Base-by-base conservation (phyloP, 2,329 filamentous ascomycete genomes). In the Ophiostoma novo-ulmi region DNA sequence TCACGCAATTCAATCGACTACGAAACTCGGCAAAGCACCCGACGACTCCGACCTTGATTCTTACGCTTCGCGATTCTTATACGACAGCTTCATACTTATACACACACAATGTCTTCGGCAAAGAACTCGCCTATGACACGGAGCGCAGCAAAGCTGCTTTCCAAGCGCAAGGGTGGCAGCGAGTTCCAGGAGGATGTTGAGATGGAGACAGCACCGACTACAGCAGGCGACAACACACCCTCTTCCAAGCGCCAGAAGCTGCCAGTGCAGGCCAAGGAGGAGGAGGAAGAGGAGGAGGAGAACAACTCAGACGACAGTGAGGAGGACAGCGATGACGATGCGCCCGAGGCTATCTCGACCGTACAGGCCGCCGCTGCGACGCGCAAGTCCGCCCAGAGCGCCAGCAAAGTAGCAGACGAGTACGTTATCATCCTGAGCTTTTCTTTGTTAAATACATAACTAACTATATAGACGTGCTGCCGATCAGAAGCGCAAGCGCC, bases 321-420 rank as follows among this genome's bases (percentile, higher is more conserved):
- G 1, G 81, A 82, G 13, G 82, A 82, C 61, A 84, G 85, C 63
- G 85, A 87, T 68, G 85, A 87, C 69, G 85, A 84, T 67, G 85
- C 85, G 0, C 86, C 86, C 10, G 86, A 88, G 77, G 85, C 84
- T 3, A 82, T 88, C n/a, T 87, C 86, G 0, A 85, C 85, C 1
- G 77, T 79, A 14, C 80, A 80, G 67, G 84, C 82, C 3, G 85
- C 84, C 1, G 80, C 79, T 17, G 79, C 83, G 71, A 79, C 81
- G 31, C 81, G 82, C 72, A 80, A 83, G 74, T 81, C 82, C 3
- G 80, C 81, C 0, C 80, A 84, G 72, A 81, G 80, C 17, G 81
- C 82, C 52, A 80, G 82, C 71, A 83, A 84, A 71, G 84, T 83
- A 31, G 83, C 82, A 7, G 82, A 84, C 74, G 80, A 84, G 86